phyloP scores from a whole-genome alignment of 768 basidiomycete genomes.

The Mycena maculata region DNA sequence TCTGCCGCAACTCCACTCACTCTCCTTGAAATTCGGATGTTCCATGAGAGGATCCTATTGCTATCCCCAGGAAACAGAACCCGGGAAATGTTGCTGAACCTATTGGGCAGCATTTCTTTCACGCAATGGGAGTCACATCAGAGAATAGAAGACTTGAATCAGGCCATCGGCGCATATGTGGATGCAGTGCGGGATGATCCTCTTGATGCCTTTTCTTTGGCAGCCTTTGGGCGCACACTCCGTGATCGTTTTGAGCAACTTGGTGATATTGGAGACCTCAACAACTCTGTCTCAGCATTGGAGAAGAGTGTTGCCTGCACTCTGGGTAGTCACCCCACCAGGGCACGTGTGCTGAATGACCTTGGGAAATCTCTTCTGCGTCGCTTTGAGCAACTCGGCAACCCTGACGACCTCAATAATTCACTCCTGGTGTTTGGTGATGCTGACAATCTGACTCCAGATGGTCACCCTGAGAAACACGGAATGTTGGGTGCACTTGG shows the following conservation, averaged over 20 bases:
- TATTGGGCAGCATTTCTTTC: not conserved
- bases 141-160: not conserved
- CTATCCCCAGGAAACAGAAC: constrained; percentile 3
- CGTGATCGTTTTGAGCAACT: not conserved
- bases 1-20: not conserved
- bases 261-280: not conserved
- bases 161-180: not conserved
- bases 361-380: not conserved
- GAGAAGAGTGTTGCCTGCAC: not conserved
- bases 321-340: not conserved
- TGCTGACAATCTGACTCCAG: not conserved
- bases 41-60: constrained; percentile 7
- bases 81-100: not conserved
- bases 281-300: not conserved
- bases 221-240: not conserved
- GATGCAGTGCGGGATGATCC: constrained; percentile 11
- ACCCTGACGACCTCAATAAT: not conserved
- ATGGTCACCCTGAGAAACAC: constrained; percentile 1
- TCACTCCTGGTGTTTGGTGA: not conserved
- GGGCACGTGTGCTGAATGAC: not conserved
- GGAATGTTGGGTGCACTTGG: constrained; percentile 1
- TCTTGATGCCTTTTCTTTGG: not conserved
- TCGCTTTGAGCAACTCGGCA: not conserved
- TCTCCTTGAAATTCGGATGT: not conserved
- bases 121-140: not conserved